Conservation (phyloP, 371 early-diverging fungal genomes). For the Massospora cicadina region DNA sequence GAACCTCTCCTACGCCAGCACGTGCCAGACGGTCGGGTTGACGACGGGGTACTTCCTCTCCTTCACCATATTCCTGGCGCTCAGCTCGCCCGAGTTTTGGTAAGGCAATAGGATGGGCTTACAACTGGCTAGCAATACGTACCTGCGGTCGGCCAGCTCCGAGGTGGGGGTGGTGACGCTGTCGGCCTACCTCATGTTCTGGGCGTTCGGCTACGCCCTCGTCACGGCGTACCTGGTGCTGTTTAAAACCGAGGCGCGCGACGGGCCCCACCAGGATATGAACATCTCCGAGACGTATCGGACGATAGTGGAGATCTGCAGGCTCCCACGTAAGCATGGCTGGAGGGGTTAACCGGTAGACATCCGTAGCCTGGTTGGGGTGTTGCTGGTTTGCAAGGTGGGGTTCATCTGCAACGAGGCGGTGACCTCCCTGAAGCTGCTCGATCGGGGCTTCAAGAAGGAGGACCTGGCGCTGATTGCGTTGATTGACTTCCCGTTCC, state of each 20-base stretch:
- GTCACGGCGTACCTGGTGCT: constrained; percentile 69
- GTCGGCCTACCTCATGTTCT: constrained; percentile 76
- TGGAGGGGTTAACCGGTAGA: constrained; percentile 24
- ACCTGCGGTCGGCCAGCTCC: constrained; percentile 47
- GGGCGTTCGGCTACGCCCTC: constrained; percentile 72
- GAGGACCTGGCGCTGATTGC: constrained; percentile 87
- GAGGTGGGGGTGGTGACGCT: constrained; percentile 59
- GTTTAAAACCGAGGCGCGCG: constrained; percentile 46
- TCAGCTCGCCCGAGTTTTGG: constrained; percentile 82
- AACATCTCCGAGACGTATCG: constrained; percentile 25
- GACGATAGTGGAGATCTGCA: constrained; percentile 52
- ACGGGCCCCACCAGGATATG: constrained; percentile 17
- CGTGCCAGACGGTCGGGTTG: constrained; percentile 91
- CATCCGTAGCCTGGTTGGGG: constrained; percentile 60
- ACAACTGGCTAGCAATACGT: constrained; percentile 52
- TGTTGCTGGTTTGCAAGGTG: constrained; percentile 73
- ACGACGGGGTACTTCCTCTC: constrained; percentile 89
- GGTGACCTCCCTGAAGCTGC: constrained; percentile 76
- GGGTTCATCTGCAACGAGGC: constrained; percentile 91
- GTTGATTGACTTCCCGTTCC: constrained; percentile 87
- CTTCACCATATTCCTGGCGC: constrained; percentile 89
- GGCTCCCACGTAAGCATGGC: constrained; percentile 39
- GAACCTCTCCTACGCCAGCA: constrained; percentile 72
- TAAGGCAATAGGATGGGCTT: constrained; percentile 5
- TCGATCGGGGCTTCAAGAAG: constrained; percentile 86